Base-by-base conservation (phyloP, 2,329 filamentous ascomycete species). In the Pseudogymnoascus sp. region DNA sequence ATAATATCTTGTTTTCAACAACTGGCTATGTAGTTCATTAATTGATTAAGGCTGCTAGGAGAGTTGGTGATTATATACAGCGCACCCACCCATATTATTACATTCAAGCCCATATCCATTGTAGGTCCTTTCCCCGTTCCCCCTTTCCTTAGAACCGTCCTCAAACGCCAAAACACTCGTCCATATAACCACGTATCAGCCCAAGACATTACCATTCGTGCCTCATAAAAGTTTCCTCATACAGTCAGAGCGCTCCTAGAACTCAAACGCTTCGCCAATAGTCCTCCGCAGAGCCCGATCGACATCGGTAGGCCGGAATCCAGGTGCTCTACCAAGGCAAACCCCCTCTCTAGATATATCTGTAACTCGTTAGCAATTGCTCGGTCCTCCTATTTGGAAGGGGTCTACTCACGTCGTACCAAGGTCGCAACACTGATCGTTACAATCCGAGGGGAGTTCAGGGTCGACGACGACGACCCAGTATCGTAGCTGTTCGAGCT, bases 241-340 rank as follows among this genome's bases (percentile, higher is more conserved):
- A 30, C 25, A 33, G 6, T n/a, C 6, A 33, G n/a, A 14, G 47
- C 30, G 28, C 12, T 14, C n/a, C 28, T 53, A 53, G 18, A 18
- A 33, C 47, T 53, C 47, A 25, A 18, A 53, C 15, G 47, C 47
- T 53, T 53, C 47, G 28, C 28, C 28, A 11, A 61, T 60, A 28
- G 57, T 60, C 35, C 20, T 61, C n/a, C 36, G 22, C n/a, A 72
- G 68, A 43, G 71, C 70, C 22, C 66, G 62, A 62, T 73, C 71
- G 4, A 73, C 67, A 64, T 73, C 71, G 14, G 62, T 37, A 4
- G 64, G 68, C 39, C 69, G 66, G 35, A 68, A 72, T 14, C 71
- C 71, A 25, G 71, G 68, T 8, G 66, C 58, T 20, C 71, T 62
- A 15, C 71, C 70, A 12, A 73, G 57, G 62, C 71, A 73, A 15